Base-by-base conservation (phyloP, 768 basidiomycete genomes). In the Phanerochaete carnosa region DNA sequence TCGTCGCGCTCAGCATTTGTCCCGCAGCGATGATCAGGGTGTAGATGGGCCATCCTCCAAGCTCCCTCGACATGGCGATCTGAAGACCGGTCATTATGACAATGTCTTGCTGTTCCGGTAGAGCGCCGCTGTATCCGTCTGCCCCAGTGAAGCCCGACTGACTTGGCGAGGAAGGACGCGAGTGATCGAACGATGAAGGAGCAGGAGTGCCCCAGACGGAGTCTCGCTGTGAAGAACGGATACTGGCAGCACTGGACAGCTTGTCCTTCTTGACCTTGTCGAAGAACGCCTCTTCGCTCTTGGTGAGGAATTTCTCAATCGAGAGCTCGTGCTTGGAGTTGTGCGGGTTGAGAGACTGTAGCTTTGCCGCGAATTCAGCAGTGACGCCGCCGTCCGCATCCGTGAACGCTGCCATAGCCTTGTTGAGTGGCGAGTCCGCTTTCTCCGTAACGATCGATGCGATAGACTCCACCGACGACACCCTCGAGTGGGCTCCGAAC, bases 241-340 rank as follows among this genome's bases (percentile, higher is more conserved):
- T 77, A 73, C 92, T 92, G 11, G 88, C 86, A 28, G 92, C 92
- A 68, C 86, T 89, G 26, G 86, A 86, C 46, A 96, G 78, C 78
- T 92, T 95, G 66, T 95, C 93, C 73, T 87, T 90, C 69, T 90
- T 86, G 64, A 95, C 91, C 70, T 87, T 89, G 62, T 91, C 88
- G 74, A 96, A 96, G 85, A 94, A 97, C 0, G 86, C 86, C 69
- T 95, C 93, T 75, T 97, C 95, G 64, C 90, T 94, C 78, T 95
- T 96, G 63, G 86, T 79, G 64, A 97, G 76, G 80, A 80, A 97
- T 72, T 90, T 90, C 72, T 96, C 95, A 65, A 97, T 97, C 32
- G 93, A 96, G 26, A 97, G 72, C 65, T 96, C 94, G 56, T 86
- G 83, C 76, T 94, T 92, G 5, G 95, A 95, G 72, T 96, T 97